Evolutionary conservation across 1,139 yeast genomes (phyloP).

Genomic region (Lodderomyces orthopsilosis): DNA sequence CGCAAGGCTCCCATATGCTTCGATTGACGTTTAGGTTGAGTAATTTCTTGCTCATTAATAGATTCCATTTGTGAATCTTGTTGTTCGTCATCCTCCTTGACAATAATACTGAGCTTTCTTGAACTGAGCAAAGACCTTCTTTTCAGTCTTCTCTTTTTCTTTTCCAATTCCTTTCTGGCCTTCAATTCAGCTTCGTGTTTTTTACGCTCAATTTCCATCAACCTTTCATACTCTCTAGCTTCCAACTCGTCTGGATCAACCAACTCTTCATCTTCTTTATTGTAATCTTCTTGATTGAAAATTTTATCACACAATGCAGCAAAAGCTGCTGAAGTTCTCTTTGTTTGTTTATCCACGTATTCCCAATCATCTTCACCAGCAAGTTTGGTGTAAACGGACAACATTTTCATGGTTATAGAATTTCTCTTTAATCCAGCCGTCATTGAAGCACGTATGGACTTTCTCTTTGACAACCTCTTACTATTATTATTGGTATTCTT

Average conservation of each 20-base stretch:
- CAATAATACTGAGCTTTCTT: conserved; percentile 38
- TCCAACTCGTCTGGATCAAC: conserved; percentile 50
- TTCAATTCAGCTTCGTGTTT: conserved; percentile 48
- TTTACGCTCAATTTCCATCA: conserved; percentile 50
- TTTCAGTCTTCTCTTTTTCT: conserved; percentile 44
- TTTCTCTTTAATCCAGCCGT: conserved; percentile 56
- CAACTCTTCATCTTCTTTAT: conserved; percentile 53
- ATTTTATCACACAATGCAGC: conserved; percentile 75
- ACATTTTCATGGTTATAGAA: conserved; percentile 65
- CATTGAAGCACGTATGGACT: conserved; percentile 42
- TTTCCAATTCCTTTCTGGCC: conserved; percentile 47
- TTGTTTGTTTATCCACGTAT: conserved; percentile 68
- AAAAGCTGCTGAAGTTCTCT: conserved; percentile 73
- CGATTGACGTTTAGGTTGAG: conserved; percentile 42
- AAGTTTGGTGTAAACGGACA: conserved; percentile 69
- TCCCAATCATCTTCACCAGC: conserved; percentile 70
- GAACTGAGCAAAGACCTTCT: conserved; percentile 44
- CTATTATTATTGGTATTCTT: conserved; percentile 12
- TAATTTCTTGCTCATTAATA: conserved; percentile 16
- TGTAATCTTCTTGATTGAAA: conserved; percentile 58
- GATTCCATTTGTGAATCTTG: conserved; percentile 34
- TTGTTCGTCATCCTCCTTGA: conserved; percentile 27
- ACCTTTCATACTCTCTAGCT: conserved; percentile 47
- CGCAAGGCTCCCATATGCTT: conserved; percentile 26
- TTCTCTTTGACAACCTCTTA: conserved; percentile 37